Evolutionary conservation across 768 basidiomycete genomes (phyloP), one percentile per base, ranked within the genome.

Genomic region (Boletus pseudopeckii): DNA sequence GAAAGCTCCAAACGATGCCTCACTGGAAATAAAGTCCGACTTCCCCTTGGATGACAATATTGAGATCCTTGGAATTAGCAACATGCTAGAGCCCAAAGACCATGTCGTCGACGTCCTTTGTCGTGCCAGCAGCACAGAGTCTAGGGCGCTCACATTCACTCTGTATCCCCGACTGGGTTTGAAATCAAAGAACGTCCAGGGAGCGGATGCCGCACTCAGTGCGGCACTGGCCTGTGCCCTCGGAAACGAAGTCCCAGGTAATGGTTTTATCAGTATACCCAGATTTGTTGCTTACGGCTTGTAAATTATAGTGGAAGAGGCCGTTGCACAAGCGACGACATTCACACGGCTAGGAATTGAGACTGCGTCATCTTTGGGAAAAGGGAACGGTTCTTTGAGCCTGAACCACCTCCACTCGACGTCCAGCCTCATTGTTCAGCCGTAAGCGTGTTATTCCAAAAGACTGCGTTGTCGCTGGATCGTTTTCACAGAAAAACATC

Each of bases 31-130:
- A 13, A 32, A 33, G 30, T 18, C 52, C 11, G 52, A 49, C 30
- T 32, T 52, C 20, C 52, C 46, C 5, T n/a, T 39, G 30, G 52
- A 30, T 9, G 52, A 52, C 15, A 40, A 39, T 11, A 32, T 50
- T 7, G 52, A 52, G 22, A 50, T 52, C 11, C 47, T 52, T 13
- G 51, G 51, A 15, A 49, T 52, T 17, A 14, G 28, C 13, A 13
- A 14, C 30, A 4, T 0, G 8, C n/a, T 14, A 11, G 37, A 24
- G 17, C 20, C 14, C 20, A 49, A 39, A 15, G 46, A 52, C 4
- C 38, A 10, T n/a, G 46, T 40, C 6, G 50, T 51, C 11, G 43
- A 52, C 8, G 37, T 52, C 17, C 52, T 52, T 50, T 52, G 52
- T 20, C 28, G 28, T 32, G 13, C 20, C 5, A 38, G 13, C 13